phyloP scores from a whole-genome alignment of 305 asterid genomes.

The Solanum hybrid region DNA sequence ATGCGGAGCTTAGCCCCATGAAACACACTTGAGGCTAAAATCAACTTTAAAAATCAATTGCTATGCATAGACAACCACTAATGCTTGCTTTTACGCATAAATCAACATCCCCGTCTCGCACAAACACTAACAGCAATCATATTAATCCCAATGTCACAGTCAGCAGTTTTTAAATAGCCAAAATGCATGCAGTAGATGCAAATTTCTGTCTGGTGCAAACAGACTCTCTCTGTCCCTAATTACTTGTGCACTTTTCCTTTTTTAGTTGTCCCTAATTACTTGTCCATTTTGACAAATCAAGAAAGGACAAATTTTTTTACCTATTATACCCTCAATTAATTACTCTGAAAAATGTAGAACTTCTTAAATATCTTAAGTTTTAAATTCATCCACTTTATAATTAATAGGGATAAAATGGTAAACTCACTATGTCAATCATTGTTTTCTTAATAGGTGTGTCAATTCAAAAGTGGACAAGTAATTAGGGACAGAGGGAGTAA shows the following conservation, averaged over 20 bases:
- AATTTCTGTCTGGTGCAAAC: neutral
- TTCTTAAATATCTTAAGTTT: too few species aligned
- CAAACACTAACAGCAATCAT: neutral
- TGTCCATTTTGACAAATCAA: too few species aligned
- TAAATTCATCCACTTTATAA: too few species aligned
- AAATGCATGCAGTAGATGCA: neutral
- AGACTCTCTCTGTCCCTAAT: neutral
- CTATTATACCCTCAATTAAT: too few species aligned
- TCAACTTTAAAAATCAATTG: neutral
- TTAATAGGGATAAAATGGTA: too few species aligned
- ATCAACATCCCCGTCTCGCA: neutral
- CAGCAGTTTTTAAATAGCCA: neutral
- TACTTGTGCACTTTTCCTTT: too few species aligned
- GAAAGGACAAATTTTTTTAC: too few species aligned
- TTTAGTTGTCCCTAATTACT: too few species aligned
- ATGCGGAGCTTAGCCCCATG: neutral
- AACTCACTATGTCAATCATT: too few species aligned
- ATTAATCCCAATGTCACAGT: neutral
- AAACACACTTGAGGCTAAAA: neutral
- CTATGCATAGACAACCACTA: neutral
- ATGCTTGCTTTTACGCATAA: neutral
- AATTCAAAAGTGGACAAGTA: too few species aligned
- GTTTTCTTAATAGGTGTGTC: too few species aligned
- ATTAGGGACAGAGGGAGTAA: neutral
- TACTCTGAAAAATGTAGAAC: too few species aligned